These are phyloP conservation scores for Penicilliopsis zonata DNA, from an alignment of 495 filamentous ascomycete genomes.

Conservation along the genomic window DNA sequence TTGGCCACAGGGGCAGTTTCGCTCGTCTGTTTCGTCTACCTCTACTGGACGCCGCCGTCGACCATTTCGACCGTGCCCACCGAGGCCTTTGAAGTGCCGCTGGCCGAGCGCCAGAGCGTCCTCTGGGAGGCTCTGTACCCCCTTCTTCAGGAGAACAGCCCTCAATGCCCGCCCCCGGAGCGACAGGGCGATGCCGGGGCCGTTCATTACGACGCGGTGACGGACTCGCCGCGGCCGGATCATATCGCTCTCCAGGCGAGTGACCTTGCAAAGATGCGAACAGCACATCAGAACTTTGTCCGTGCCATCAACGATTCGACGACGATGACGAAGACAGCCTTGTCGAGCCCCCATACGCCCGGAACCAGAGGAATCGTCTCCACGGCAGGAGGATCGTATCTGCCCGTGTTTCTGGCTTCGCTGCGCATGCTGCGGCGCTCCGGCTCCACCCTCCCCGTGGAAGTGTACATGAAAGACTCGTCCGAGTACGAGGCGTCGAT, in stretches of 20 bases:
- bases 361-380: slow-evolving; percentile 45
- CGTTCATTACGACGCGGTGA: slow-evolving; percentile 21
- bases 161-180: slow-evolving; percentile 14
- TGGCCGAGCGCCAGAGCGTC: slow-evolving; percentile 2
- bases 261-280: slow-evolving; percentile 21
- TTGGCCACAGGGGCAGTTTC: neutral
- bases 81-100: neutral
- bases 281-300: slow-evolving; percentile 32
- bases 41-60: neutral
- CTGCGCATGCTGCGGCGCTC: slow-evolving; percentile 46
- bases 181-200: slow-evolving; percentile 10
- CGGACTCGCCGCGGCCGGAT: slow-evolving; percentile 20
- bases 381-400: slow-evolving; percentile 30
- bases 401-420: slow-evolving; percentile 37
- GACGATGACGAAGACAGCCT: slow-evolving; percentile 6
- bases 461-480: slow-evolving; percentile 42
- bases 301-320: slow-evolving; percentile 18
- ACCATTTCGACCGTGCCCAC: neutral
- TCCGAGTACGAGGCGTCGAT: slow-evolving; percentile 37
- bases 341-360: slow-evolving; percentile 28
- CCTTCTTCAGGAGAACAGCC: slow-evolving; percentile 4
- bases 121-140: slow-evolving; percentile 4
- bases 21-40: neutral
- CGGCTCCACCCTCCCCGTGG: slow-evolving; percentile 43
- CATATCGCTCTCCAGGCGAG: slow-evolving; percentile 20